Evolutionary conservation across 345 rosid species (phyloP), one percentile per base, ranked within the genome.

Genomic region (Conringia planisiliqua): DNA sequence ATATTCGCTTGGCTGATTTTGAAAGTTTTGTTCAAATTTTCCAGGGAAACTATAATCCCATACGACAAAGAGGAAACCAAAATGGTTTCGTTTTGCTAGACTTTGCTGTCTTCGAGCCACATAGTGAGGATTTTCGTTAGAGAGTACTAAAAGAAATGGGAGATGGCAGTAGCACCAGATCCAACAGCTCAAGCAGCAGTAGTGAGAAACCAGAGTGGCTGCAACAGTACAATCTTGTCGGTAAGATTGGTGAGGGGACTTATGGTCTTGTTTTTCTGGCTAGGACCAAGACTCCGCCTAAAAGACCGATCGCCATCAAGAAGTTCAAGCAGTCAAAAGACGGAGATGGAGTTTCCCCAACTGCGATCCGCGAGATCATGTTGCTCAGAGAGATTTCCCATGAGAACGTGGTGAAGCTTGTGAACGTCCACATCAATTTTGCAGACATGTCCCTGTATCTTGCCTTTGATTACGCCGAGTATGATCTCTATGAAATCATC

Each of bases 331-430:
- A 92, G 83, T 92, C 99, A 40, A 96, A 96, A 82, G 99, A 96
- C 68, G 99, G 99, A 20, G 99, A 96, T 16, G 99, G 99, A 55
- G 96, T 96, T 78, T 96, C 97, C 52, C 99, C 98, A n/a, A 92
- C 99, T 61, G 99, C 99, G 38, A 92, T 96, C 70, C 97, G 99
- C 11, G 99, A 96, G 84, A 96, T 96, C 78, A 96, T 96, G 99
- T 78, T 96, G 78, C 97, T 96, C 43, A 81, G 97, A 32, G 99
- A 96, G 86, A 92, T 96, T 70, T 51, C 94, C 1, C 96, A 92
- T 40, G 99, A 96, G 83, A 96, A 96, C 66, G 98, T 96, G 10
- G 97, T 96, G 75, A 92, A 88, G 93, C 98, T 96, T 57, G 96
- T 92, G 66, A 92, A 96, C 48, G 99, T 92, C 76, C 99, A 92